Percentiles rank a stretch among this genome's conserved stretches.
Conservation (phyloP, 805 yeast species). For the Candida golubevii region DNA sequence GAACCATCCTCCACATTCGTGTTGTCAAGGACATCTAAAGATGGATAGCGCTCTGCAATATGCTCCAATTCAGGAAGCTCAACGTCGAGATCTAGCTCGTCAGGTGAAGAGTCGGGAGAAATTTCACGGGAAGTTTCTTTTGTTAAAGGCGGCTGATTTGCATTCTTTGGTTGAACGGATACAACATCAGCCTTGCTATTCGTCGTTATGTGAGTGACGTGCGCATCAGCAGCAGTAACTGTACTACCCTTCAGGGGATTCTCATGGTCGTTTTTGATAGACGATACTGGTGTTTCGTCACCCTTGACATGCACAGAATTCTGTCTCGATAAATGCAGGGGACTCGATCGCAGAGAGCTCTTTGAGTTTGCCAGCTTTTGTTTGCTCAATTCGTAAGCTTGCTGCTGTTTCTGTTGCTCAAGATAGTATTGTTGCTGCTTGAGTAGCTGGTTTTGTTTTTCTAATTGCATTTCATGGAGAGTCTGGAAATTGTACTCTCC, state of each 20-base stretch:
- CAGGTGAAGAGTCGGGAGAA: background rate
- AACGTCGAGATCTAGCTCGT: constrained; percentile 3
- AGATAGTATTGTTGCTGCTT: constrained; percentile 38
- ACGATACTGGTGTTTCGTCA: constrained; percentile 1
- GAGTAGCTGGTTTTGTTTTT: constrained; percentile 30
- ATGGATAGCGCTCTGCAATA: constrained; percentile 51
- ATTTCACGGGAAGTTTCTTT: background rate
- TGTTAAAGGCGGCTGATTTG: background rate
- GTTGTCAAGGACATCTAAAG: constrained; percentile 32
- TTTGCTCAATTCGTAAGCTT: constrained; percentile 16
- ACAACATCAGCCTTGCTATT: background rate
- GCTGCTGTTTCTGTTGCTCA: constrained; percentile 36
- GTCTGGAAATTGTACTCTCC: constrained; percentile 58
- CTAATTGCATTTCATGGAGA: constrained; percentile 47
- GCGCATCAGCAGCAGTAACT: background rate
- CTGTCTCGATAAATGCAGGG: constrained; percentile 6
- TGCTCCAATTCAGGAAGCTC: constrained; percentile 35
- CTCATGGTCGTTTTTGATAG: background rate
- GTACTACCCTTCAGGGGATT: background rate
- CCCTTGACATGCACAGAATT: constrained; percentile 5
- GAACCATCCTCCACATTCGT: constrained; percentile 1
- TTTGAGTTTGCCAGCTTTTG: constrained; percentile 16
- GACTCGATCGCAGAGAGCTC: constrained; percentile 9
- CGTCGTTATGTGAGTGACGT: background rate
- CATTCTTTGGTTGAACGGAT: background rate